Conservation (phyloP, 73 alveolate species). For the Paramecium sexaurelia region DNA sequence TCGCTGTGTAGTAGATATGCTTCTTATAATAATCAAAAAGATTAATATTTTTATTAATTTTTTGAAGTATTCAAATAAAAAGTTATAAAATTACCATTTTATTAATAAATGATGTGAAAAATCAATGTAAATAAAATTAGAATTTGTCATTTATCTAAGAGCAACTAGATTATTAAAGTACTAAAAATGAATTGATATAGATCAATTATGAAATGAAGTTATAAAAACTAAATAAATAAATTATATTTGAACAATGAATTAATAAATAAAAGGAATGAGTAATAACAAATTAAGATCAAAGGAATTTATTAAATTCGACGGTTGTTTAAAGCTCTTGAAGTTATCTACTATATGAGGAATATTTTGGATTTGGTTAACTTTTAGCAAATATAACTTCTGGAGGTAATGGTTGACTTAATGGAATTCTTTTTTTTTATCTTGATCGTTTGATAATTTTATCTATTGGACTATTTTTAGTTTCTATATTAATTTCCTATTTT, state of each 20-base stretch:
- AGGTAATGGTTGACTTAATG: not conserved
- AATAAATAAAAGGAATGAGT: not conserved
- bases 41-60: no score
- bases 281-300: not conserved
- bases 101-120: no score
- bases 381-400: not conserved
- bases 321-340: not conserved
- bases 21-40: no score
- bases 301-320: not conserved
- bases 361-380: not conserved
- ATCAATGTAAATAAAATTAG: no score
- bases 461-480: not conserved
- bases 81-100: no score
- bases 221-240: not conserved
- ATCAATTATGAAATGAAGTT: no score
- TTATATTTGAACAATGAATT: no score
- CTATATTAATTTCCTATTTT: not conserved
- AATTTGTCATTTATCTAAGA: no score
- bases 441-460: not conserved
- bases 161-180: no score
- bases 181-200: no score
- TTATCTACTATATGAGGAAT: conserved; percentile 18
- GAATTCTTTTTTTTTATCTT: not conserved
- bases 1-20: no score
- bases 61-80: no score